Evolutionary conservation across 805 yeast species (phyloP).

Genomic region (Hanseniaspora occidentalis): DNA sequence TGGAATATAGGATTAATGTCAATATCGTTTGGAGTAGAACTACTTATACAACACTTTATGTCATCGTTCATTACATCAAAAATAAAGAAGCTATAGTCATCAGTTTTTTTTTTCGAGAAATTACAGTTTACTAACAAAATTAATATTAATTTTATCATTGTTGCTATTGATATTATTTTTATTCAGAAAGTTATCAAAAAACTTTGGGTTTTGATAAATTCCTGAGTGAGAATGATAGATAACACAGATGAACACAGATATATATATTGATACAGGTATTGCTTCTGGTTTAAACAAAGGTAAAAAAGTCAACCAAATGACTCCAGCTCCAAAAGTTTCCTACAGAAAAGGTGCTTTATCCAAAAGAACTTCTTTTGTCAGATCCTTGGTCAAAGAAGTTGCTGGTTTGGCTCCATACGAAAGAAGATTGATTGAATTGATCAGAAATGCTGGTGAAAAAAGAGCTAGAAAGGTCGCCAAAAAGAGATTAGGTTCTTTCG

Average conservation of each 20-base stretch:
- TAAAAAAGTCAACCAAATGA: slow-evolving; percentile 83
- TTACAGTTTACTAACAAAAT: slow-evolving; percentile 7
- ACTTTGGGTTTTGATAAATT: not conserved
- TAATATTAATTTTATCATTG: not conserved
- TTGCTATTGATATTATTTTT: not conserved
- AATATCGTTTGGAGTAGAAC: too few species aligned
- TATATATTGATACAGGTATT: slow-evolving; percentile 42
- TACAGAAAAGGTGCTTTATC: slow-evolving; percentile 95
- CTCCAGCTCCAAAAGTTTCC: slow-evolving; percentile 78
- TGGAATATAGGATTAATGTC: too few species aligned
- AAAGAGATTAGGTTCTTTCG: slow-evolving; percentile 99
- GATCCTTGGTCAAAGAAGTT: slow-evolving; percentile 92
- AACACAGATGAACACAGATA: slow-evolving; percentile 1
- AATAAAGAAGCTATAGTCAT: too few species aligned
- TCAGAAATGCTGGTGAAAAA: slow-evolving; percentile 99
- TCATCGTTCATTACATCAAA: too few species aligned
- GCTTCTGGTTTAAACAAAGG: slow-evolving; percentile 99
- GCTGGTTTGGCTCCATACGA: slow-evolving; percentile 99
- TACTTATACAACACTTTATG: too few species aligned
- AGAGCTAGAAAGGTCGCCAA: slow-evolving; percentile 99
- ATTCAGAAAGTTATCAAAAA: too few species aligned
- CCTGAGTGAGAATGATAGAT: slow-evolving; percentile 27
- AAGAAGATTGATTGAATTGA: slow-evolving; percentile 97
- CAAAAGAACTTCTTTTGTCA: slow-evolving; percentile 92
- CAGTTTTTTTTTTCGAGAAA: too few species aligned